Evolutionary conservation across 1,139 yeast species (phyloP), one percentile per base, ranked within the genome.

Genomic region (Yamadazyma friedrichii): DNA sequence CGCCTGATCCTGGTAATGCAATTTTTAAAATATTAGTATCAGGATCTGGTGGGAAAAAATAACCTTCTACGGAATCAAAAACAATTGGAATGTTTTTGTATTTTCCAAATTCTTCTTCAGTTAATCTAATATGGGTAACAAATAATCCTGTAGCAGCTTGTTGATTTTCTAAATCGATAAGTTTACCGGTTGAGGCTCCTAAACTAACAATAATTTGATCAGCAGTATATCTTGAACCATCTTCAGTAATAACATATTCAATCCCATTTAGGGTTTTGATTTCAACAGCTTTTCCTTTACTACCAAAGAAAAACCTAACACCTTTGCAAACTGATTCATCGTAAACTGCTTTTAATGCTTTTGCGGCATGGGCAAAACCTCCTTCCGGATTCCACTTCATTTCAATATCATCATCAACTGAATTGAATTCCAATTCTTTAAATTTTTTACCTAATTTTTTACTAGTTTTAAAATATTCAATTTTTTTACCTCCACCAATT

Each of bases 1-100:
- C 38, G 36, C 31, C 42, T 33, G 37, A 46, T 41, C 35, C 48
- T 39, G 20, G 49, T 46, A 36, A 40, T 43, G 15, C 54, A 51
- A 11, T 51, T 48, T 33, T 44, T 41, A 29, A 44, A 47, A 36
- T 45, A 46, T 37, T 49, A 44, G 26, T 52, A 41, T 39, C 53
- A 50, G 20, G 26, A 43, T 58, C 63, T 13, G 65, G 62, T 36
- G 58, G 63, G 48, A 44, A 48, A 35, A 60, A 50, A 33, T 59
- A 50, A 47, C 59, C 60, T 3, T 63, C 64, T 28, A 46, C 47
- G 22, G 60, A 63, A 12, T 50, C 62, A 44, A 67, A 56, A 25
- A 70, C 59, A 8, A 73, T 67, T 1, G 78, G 78, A 28, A 63
- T 56, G 25, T 52, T 50, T 45, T 55, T 61, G 27, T 59, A 59